A percentile compares a stretch with the other conserved stretches of the same genome.
Evolutionary conservation across 352 stramenopile species (phyloP).

Genomic region (Globisporangium rhizosaccharum): DNA sequence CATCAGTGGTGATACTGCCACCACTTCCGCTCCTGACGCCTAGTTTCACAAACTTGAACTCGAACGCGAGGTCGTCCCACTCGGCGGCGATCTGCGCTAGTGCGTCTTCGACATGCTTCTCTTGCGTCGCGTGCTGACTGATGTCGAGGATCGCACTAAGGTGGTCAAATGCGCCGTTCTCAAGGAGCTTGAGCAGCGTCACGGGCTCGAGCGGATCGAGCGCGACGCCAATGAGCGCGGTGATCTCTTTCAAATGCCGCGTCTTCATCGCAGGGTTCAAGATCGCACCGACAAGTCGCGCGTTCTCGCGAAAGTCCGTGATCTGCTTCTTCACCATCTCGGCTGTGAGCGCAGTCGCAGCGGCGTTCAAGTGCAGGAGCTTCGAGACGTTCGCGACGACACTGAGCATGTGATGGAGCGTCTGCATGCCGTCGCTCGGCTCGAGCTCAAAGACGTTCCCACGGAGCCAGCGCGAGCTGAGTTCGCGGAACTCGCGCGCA

Average conservation of each 20-base stretch:
- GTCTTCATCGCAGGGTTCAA: constrained; percentile 63
- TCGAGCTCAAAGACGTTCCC: constrained; percentile 64
- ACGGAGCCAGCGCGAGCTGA: constrained; percentile 57
- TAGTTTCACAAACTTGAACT: constrained; percentile 29
- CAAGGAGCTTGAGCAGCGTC: constrained; percentile 65
- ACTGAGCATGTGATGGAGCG: constrained; percentile 50
- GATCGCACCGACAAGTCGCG: constrained; percentile 58
- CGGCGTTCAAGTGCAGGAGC: constrained; percentile 45
- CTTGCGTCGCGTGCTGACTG: constrained; percentile 55
- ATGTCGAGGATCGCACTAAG: constrained; percentile 48
- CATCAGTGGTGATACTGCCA: no score
- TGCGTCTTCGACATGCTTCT: constrained; percentile 55
- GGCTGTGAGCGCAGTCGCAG: constrained; percentile 51
- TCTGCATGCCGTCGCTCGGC: constrained; percentile 38
- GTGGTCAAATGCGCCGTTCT: constrained; percentile 60
- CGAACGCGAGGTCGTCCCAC: constrained; percentile 39
- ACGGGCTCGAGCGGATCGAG: constrained; percentile 47
- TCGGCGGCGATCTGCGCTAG: constrained; percentile 39
- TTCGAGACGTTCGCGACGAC: constrained; percentile 51
- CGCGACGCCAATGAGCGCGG: constrained; percentile 30
- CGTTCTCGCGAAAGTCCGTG: constrained; percentile 63
- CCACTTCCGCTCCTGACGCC: not conserved
- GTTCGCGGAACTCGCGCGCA: constrained; percentile 65
- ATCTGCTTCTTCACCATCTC: constrained; percentile 81
- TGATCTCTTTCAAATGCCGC: constrained; percentile 56